A percentile compares a stretch with the other conserved stretches of the same genome.
phyloP scores from a whole-genome alignment of 108 stramenopile species.

The Fistulifera pelliculosa region DNA sequence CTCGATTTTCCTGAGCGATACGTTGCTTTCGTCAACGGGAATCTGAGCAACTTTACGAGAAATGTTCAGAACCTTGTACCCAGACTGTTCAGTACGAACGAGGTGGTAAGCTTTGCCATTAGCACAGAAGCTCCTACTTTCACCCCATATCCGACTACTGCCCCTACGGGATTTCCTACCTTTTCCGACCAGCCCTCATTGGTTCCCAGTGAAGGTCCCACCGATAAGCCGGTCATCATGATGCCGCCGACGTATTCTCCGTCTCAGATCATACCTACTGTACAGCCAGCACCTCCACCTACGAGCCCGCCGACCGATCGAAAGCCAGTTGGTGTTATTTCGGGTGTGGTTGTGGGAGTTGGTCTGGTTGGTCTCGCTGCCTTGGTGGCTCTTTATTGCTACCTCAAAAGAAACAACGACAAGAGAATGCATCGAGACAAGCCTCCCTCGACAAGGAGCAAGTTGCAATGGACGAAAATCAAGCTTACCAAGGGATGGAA shows the following conservation, averaged over 20 bases:
- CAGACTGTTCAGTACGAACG: slow-evolving; percentile 31
- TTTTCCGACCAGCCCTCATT: neutral
- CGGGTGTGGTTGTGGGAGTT: no score
- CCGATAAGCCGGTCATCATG: neutral
- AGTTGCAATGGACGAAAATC: neutral
- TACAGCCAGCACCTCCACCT: slow-evolving; percentile 2
- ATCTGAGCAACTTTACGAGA: slow-evolving; percentile 21
- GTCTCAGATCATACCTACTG: neutral
- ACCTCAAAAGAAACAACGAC: no score
- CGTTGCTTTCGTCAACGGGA: slow-evolving; percentile 33
- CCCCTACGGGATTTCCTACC: slow-evolving; percentile 13
- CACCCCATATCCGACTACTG: slow-evolving; percentile 15
- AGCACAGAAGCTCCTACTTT: slow-evolving; percentile 25
- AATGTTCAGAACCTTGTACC: slow-evolving; percentile 24
- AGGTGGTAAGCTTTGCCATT: slow-evolving; percentile 5
- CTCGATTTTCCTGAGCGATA: slow-evolving; percentile 33
- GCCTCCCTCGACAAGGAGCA: no score
- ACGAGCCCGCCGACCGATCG: neutral
- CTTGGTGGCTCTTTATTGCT: no score
- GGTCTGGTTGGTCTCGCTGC: no score
- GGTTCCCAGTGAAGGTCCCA: neutral
- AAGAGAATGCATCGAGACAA: no score
- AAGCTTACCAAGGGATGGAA: neutral
- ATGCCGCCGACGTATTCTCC: neutral
- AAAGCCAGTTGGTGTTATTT: no score